Base-by-base conservation (phyloP, 768 basidiomycete genomes). In the Paxillus ammoniavirescens region DNA sequence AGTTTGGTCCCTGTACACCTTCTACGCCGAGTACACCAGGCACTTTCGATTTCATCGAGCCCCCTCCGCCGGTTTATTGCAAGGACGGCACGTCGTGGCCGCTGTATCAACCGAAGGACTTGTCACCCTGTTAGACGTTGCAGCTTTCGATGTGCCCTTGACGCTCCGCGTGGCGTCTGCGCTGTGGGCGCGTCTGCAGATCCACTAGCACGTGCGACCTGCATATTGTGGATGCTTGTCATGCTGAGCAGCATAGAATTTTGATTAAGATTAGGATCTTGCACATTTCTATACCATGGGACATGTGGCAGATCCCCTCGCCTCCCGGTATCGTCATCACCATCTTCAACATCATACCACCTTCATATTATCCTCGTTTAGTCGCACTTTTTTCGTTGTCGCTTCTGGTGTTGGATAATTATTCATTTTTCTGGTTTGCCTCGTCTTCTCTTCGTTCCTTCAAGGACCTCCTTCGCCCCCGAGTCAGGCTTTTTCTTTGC, bases 21-120 rank as follows among this genome's bases (percentile, higher is more conserved):
- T 45, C 56, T 10, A 55, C 63, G 1, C 59, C 57, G 1, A 13
- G 15, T 9, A 51, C 59, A 3, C 45, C 51, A 7, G 31, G 31
- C 1, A 42, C 56, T 6, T 33, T 49, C 6, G 49, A 63, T 18
- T 38, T 53, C 12, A 44, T 70, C 33, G 68, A 68, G 12, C 55
- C 54, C 8, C 67, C 67, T 21, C 68, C 67, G 8, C 68, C 67
- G 0, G 68, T 56, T 2, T 70, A 68, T 38, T 54, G 54, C 33
- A 56, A 49, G 18, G 59, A 69, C 5, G 41, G 47, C n/a, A 3
- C 42, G 7, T 23, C 42, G 33, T 47, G 57, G 60, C 15, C 50
- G 3, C 15, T 43, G 14, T 53, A 55, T 47, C 49, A 50, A 13
- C 21, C 47, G n/a, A 61, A 57, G 30, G 55, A 36, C 12, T 33